These are phyloP conservation scores for Macadamia tetraphylla DNA, from an alignment of 164 flowering plant genomes.

Conservation along the genomic window DNA sequence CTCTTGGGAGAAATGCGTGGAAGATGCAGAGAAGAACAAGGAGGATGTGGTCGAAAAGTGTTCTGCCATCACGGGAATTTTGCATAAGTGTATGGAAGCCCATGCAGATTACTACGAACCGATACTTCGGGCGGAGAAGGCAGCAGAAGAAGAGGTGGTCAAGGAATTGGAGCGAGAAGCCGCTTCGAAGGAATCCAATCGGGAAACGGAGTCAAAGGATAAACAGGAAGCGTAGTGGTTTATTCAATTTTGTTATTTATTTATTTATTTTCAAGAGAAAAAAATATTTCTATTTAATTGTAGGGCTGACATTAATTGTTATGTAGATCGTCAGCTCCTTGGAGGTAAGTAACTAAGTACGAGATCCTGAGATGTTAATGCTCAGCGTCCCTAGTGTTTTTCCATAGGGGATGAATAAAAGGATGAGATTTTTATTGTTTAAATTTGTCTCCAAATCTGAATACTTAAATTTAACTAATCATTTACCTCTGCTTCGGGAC, in stretches of 20 bases:
- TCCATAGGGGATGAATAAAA: no score
- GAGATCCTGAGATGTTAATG: no score
- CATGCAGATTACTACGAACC: slow-evolving; percentile 79
- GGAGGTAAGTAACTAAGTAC: no score
- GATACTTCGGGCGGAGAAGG: slow-evolving; percentile 64
- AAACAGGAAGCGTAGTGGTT: background rate
- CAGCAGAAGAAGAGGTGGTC: slow-evolving; percentile 42
- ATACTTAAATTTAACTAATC: no score
- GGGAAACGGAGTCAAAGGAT: background rate
- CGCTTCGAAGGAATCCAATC: background rate
- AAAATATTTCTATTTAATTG: no score
- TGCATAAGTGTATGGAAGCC: slow-evolving; percentile 81
- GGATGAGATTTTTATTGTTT: no score
- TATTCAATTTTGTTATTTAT: no score
- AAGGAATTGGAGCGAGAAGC: slow-evolving; percentile 28
- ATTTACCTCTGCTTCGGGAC: no score
- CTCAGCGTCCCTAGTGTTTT: no score
- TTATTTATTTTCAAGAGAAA: background rate
- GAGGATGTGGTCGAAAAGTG: slow-evolving; percentile 82
- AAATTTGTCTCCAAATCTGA: no score
- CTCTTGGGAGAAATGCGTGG: slow-evolving; percentile 78
- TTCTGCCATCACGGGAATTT: slow-evolving; percentile 37
- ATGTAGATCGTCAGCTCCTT: no score
- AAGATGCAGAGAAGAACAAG: slow-evolving; percentile 57
- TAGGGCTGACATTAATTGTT: no score